Conservation (phyloP, 495 filamentous ascomycete genomes). For the Penicillium antarcticum region DNA sequence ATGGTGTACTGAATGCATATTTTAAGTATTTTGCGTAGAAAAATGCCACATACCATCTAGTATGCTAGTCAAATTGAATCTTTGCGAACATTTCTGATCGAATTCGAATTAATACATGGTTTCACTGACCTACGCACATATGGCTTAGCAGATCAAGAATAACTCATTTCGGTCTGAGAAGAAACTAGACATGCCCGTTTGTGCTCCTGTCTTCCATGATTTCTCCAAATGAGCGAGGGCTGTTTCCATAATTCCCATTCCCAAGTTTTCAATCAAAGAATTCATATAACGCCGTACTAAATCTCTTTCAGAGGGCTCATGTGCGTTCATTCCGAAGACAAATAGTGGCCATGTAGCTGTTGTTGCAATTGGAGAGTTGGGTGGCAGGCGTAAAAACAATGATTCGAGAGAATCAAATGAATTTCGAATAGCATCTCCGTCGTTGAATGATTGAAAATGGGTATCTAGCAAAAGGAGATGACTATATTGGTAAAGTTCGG, state of each 20-base stretch:
- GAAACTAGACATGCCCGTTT: constrained; percentile 4
- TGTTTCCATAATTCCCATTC: constrained; percentile 17
- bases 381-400: constrained; percentile 7
- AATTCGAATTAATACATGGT: no score
- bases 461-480: constrained; percentile 14
- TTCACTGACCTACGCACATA: background rate
- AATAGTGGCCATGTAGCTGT: constrained; percentile 17
- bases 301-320: background rate
- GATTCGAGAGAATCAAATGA: constrained; percentile 3
- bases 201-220: constrained; percentile 3
- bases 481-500: constrained; percentile 15
- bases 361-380: constrained; percentile 12
- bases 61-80: no score
- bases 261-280: constrained; percentile 4
- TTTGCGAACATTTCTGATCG: no score
- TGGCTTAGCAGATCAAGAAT: constrained; percentile 10
- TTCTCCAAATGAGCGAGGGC: constrained; percentile 12
- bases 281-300: constrained; percentile 8
- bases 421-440: background rate
- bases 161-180: constrained; percentile 11
- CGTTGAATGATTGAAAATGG: background rate
- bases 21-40: no score
- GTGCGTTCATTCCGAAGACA: constrained; percentile 10
- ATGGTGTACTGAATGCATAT: no score
- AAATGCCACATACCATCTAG: no score